Evolutionary conservation across 1,284 basidiomycete genomes (phyloP), one percentile per base, ranked within the genome.

Genomic region (Moesziomyces sp.): DNA sequence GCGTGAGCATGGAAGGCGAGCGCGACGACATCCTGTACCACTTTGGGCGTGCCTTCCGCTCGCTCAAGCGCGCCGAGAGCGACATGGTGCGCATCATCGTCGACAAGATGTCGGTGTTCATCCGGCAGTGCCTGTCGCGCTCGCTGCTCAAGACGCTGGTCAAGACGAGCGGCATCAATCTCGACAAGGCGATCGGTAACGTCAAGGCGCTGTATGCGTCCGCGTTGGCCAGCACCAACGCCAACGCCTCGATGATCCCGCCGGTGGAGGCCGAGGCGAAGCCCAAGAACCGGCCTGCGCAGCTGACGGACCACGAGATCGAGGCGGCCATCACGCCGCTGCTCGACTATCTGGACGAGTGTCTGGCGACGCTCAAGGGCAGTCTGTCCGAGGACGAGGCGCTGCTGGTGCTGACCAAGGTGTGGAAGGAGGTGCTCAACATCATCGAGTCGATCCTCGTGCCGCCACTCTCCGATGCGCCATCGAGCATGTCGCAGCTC

Each of bases 1-100:
- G 97, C 8, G 89, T 99, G 55, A 96, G 93, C 83, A 97, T 99
- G 94, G 97, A 99, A 82, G 94, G 94, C 48, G 96, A 98, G 87
- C 93, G 96, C 85, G 95, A 97, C 81, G 97, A 99, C 83, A 93
- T 96, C 21, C 92, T 93, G 75, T 99, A 97, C 87, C 94, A 94
- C 86, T 99, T 99, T 82, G 97, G 97, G 13, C 88, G 94, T 43
- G 97, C 92, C 1, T 99, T 99, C 88, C 88, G 96, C 42, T 94
- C 91, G 49, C 85, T 99, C 77, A 98, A 99, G 86, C 88, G 96
- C 24, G 92, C 94, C 0, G 95, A 99, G 83, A 90, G 89, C 23
- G 96, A 99, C 79, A 98, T 99, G 97, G 89, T 96, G 48, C 89
- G 94, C 9, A 92, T 93, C 47, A 96, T 99, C 84, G 93, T 98